Percentiles rank a stretch among this genome's conserved stretches.
Evolutionary conservation across 176 grass and related monocot species (phyloP).

Genomic region (Carex pumila): DNA sequence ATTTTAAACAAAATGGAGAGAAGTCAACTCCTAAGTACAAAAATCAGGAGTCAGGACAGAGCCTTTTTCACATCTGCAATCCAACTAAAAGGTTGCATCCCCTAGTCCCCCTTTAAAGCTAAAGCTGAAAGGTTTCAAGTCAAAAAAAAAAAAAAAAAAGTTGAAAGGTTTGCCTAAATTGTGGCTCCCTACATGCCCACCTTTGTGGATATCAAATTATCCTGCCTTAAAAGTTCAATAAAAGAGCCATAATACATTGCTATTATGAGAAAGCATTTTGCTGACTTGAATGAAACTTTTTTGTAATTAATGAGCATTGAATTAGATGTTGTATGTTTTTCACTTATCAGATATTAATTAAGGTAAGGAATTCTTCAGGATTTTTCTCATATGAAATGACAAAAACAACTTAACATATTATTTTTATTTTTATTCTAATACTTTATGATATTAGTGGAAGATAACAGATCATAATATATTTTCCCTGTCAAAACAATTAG

Average conservation of each 20-base stretch:
- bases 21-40: background rate
- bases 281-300: background rate
- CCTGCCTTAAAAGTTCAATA: background rate
- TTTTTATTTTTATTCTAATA: too few relatives aligned
- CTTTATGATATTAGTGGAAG: background rate
- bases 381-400: background rate
- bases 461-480: background rate
- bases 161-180: slow-evolving; percentile 4
- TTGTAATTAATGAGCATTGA: background rate
- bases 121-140: background rate
- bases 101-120: background rate
- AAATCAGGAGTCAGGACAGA: background rate
- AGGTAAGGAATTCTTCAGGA: background rate
- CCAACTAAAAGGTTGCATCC: slow-evolving; percentile 11
- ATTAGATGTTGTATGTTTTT: background rate
- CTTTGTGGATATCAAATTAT: slow-evolving; percentile 1
- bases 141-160: background rate
- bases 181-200: slow-evolving; percentile 7
- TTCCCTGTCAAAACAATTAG: background rate
- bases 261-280: background rate
- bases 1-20: background rate
- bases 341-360: background rate
- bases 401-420: background rate
- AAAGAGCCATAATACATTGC: background rate
- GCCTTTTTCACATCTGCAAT: slow-evolving; percentile 11